Evolutionary conservation across 139 green algal genomes (phyloP), one percentile per base, ranked within the genome.

Genomic region (Spirogloea muscicola): DNA sequence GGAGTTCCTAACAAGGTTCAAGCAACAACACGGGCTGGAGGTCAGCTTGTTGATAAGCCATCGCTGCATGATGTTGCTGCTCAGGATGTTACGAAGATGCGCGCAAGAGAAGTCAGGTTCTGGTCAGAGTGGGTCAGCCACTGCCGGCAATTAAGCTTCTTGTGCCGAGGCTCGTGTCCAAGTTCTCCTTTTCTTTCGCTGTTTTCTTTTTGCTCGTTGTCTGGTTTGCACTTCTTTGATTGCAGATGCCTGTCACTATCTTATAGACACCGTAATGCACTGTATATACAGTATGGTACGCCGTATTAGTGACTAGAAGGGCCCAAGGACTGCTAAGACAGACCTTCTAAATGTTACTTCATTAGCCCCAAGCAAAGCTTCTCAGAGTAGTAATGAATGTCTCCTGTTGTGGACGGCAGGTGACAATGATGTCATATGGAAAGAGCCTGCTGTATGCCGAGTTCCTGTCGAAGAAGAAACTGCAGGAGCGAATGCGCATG

Each of bases 361-460:
- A 21, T 55, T 55, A 21, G 21, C 46, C n/a, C n/a, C n/a, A n/a
- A n/a, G n/a, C n/a, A n/a, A n/a, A n/a, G 46, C 21, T 55, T 55
- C 21, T 55, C 21, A 55, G 21, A 55, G 21, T 55, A 21, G 21
- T 21, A 55, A 55, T 31, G 21, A 55, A 21, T 55, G 46, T 21
- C 21, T 21, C 46, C 46, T 55, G 21, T 55, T 55, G 46, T 55
- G 46, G 21, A 55, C 21, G 21, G 42, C 64, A 73, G 68, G 77
- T 77, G n/a, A 78, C 61, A 27, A 80, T 80, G 72, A 3, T 80
- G 27, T 83, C 75, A n/a, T 80, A 83, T 31, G 75, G 75, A 3
- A 84, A 84, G 52, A 84, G 74, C 58, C 58, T 83, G 37, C 76
- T 83, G 36, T 83, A 83, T 52, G 75, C 75, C 18, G 71, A 81